These are phyloP conservation scores for Lactarius akahatsu DNA, from an alignment of 768 basidiomycete species.

Conservation along the genomic window DNA sequence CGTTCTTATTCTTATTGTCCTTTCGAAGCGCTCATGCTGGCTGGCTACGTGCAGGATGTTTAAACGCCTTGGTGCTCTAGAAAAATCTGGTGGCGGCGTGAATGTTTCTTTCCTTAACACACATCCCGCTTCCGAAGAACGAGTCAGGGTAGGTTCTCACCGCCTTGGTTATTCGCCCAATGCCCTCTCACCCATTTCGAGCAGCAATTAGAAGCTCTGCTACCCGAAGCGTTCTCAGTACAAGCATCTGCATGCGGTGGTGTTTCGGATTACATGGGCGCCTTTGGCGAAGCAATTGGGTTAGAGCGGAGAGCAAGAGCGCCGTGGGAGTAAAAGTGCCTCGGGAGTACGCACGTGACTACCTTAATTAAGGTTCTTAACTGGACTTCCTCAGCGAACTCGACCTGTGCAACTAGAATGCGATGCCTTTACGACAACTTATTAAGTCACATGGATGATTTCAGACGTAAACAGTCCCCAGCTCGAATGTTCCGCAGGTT, in stretches of 20 bases:
- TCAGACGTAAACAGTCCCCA: neutral
- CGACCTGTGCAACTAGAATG: neutral
- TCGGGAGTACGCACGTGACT: neutral
- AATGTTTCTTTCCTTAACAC: slow-evolving; percentile 68
- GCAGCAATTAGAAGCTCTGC: slow-evolving; percentile 45
- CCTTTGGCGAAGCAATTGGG: slow-evolving; percentile 5
- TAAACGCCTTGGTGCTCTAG: slow-evolving; percentile 57
- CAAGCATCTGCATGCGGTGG: slow-evolving; percentile 53
- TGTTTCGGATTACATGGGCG: slow-evolving; percentile 26
- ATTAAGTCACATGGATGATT: neutral
- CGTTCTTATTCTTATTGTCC: slow-evolving; percentile 29
- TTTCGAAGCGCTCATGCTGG: neutral
- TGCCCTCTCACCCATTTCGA: neutral
- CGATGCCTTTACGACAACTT: neutral
- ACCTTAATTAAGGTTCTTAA: neutral
- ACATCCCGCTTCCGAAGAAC: slow-evolving; percentile 72
- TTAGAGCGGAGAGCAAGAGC: neutral
- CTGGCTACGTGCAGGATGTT: slow-evolving; percentile 52
- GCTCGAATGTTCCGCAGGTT: neutral
- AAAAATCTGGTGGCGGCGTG: slow-evolving; percentile 39
- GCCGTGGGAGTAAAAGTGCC: neutral
- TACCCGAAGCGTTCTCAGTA: slow-evolving; percentile 59
- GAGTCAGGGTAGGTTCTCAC: slow-evolving; percentile 58
- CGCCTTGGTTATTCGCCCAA: neutral
- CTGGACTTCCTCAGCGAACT: neutral